A percentile compares a stretch with the other conserved stretches of the same genome.
phyloP scores from a whole-genome alignment of 306 rosid genomes.

The Oemleria cerasiformis region DNA sequence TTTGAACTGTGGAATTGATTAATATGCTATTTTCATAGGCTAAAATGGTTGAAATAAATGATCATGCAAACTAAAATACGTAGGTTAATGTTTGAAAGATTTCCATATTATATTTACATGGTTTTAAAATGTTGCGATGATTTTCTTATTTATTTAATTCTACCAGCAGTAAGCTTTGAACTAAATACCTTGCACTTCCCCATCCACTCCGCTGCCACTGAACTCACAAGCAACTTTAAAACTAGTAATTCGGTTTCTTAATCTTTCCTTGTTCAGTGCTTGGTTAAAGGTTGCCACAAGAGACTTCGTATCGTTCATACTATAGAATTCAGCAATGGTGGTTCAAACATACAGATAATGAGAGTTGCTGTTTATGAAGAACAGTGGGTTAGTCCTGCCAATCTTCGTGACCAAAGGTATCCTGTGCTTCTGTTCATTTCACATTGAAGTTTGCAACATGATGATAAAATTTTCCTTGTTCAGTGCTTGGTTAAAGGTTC shows the following conservation, averaged over 20 bases:
- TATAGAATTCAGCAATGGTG: constrained; percentile 76
- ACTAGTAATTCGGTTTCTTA: not conserved
- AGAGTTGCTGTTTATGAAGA: constrained; percentile 90
- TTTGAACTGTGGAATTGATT: not conserved
- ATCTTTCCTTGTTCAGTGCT: constrained; percentile 49
- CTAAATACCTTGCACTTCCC: too few species aligned
- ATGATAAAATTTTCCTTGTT: not conserved
- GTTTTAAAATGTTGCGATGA: not conserved
- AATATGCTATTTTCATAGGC: not conserved
- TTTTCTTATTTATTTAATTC: too few species aligned
- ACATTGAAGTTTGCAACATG: not conserved
- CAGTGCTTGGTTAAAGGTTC: too few species aligned
- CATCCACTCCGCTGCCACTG: not conserved
- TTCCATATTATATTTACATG: not conserved
- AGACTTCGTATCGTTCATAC: constrained; percentile 86
- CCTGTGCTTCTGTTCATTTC: constrained; percentile 8
- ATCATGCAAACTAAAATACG: not conserved
- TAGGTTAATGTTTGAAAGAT: not conserved
- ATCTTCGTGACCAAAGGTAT: constrained; percentile 59
- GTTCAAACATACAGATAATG: constrained; percentile 85
- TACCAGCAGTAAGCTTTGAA: not conserved
- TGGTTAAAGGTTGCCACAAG: constrained; percentile 95
- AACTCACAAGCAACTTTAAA: not conserved
- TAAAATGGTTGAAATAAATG: not conserved
- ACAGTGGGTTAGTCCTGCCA: constrained; percentile 77